phyloP scores from a whole-genome alignment of 495 filamentous ascomycete species.

The Parathielavia appendiculata region DNA sequence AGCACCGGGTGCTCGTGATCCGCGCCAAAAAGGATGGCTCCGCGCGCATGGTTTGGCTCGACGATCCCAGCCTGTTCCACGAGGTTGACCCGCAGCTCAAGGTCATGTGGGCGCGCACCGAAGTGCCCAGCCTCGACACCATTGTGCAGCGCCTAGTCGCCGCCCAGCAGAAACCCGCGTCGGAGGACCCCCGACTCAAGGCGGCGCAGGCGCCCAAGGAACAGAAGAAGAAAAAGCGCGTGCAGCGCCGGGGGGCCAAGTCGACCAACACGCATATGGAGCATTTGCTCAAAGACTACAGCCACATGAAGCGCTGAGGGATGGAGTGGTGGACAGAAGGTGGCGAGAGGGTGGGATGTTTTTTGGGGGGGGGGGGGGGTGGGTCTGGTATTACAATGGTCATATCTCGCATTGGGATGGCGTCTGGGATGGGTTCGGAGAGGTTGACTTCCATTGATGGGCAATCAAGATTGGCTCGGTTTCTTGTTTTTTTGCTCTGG shows the following conservation, averaged over 20 bases:
- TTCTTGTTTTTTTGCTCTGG: slow-evolving; percentile 3
- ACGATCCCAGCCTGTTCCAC: slow-evolving; percentile 72
- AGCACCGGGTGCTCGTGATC: slow-evolving; percentile 74
- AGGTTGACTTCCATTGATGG: background rate
- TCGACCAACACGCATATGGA: slow-evolving; percentile 92
- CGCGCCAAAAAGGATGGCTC: slow-evolving; percentile 90
- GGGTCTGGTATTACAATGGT: background rate
- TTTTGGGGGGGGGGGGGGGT: no score
- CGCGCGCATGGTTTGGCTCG: slow-evolving; percentile 79
- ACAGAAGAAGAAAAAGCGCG: slow-evolving; percentile 65
- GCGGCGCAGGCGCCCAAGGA: slow-evolving; percentile 55
- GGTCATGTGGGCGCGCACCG: slow-evolving; percentile 73
- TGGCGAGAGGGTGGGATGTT: background rate
- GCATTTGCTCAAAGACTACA: slow-evolving; percentile 80
- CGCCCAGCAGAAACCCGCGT: slow-evolving; percentile 71
- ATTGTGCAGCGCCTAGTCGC: slow-evolving; percentile 69
- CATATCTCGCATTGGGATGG: background rate
- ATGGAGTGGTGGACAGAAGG: background rate
- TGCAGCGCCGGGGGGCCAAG: slow-evolving; percentile 66
- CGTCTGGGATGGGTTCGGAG: background rate
- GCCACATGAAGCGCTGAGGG: slow-evolving; percentile 45
- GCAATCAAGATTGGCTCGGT: background rate
- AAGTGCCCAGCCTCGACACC: slow-evolving; percentile 67
- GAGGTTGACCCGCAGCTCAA: slow-evolving; percentile 77
- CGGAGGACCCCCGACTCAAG: slow-evolving; percentile 61